phyloP scores from a whole-genome alignment of 371 early-diverging fungal species.

The Smittium culicis region DNA sequence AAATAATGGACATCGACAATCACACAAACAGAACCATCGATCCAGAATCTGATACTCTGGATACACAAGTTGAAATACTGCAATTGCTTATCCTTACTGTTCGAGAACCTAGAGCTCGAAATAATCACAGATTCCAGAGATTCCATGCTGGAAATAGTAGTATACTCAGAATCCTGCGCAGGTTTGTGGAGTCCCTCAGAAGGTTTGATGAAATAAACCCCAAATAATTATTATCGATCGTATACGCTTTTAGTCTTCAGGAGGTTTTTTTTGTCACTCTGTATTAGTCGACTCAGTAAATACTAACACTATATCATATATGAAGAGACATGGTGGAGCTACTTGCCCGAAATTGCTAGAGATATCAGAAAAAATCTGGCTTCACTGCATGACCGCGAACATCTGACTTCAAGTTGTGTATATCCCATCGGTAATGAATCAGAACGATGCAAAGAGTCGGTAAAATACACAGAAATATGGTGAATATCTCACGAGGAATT shows the following conservation, averaged over 20 bases:
- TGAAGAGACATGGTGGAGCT: not conserved
- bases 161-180: too few relatives aligned
- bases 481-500: conserved; percentile 1
- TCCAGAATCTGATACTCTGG: not conserved
- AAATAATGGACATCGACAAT: not conserved
- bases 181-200: too few relatives aligned
- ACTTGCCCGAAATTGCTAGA: not conserved
- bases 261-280: too few relatives aligned
- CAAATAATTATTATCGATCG: too few relatives aligned
- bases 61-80: too few relatives aligned
- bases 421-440: not conserved
- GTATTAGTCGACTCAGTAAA: too few relatives aligned
- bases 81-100: too few relatives aligned
- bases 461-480: not conserved
- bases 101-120: too few relatives aligned
- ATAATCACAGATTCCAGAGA: too few relatives aligned
- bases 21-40: not conserved
- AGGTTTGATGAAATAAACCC: too few relatives aligned
- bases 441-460: not conserved
- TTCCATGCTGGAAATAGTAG: too few relatives aligned
- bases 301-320: not conserved
- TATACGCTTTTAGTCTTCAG: too few relatives aligned
- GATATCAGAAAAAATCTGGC: not conserved
- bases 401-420: not conserved
- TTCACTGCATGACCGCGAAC: not conserved